Evolutionary conservation across 495 filamentous ascomycete species (phyloP), one percentile per base, ranked within the genome.

Genomic region (Tricharina praecox): DNA sequence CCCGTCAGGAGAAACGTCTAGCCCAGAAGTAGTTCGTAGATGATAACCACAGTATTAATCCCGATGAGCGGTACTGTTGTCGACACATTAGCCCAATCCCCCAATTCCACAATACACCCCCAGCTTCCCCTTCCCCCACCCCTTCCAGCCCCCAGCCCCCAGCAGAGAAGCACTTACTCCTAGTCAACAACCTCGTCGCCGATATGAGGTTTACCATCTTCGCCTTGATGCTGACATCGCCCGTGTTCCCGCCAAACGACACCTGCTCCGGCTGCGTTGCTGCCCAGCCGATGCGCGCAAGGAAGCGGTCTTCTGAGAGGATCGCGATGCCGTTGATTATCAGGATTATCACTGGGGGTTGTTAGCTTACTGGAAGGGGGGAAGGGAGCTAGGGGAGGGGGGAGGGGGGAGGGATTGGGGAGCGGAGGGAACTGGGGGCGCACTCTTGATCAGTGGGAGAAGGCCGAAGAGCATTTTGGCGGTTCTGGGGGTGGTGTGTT

Each of bases 261-360:
- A 13, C 20, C 9, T 33, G 44, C 32, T 52, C 16, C 9, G 37
- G 19, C 25, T 36, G 38, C 39, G 23, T 23, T 37, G 53, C 69
- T 7, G 85, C 85, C 75, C 85, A 84, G 54, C 85, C 85, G 53
- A 94, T 90, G 56, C 92, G 77, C 42, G 92, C 90, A 42, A 97
- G 79, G 64, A 97, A 97, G 24, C 92, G 78, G 68, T 97, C 90
- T 75, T 97, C 88, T 57, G 85, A 94, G 41, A 96, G 79, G 65
- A 97, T 78, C 43, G 86, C 84, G 61, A 96, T 83, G 33, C 84
- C 83, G 67, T 97, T 97, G 60, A 87, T 76, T 62, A 96, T 73
- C 60, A 97, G 81, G 62, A 93, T 67, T 19, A 45, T 46, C 30
- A 61, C 58, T 61, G 20, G 24, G 1, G 43, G n/a, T 48, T 23